Evolutionary conservation across 2,329 filamentous ascomycete species (phyloP), one percentile per base, ranked within the genome.

Genomic region (Pseudocercospora cruenta): DNA sequence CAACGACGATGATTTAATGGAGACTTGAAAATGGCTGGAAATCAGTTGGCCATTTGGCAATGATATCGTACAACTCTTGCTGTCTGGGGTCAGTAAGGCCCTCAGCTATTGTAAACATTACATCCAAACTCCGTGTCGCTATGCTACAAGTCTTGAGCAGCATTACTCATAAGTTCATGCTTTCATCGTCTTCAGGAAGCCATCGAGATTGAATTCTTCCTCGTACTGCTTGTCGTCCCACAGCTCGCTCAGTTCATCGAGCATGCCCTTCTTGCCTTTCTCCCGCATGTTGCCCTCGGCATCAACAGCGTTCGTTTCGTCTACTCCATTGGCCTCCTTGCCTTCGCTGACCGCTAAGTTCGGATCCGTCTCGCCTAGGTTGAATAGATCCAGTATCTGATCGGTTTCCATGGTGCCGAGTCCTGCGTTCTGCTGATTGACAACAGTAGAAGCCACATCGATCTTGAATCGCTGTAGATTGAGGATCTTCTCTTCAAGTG

Each of bases 151-250:
- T 28, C 51, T 55, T 26, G 51, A 55, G 51, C 22, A 55, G 51
- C 51, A 31, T 55, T 19, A 55, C 51, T 55, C 51, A 55, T 55
- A 55, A 55, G 26, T 47, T 71, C 68, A 71, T 36, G 76, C 81
- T 76, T 93, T 92, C 92, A 99, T 97, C 72, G 88, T 96, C 79
- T 93, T 94, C 82, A 99, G 85, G 82, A 98, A 99, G 3, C 92
- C 94, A 74, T 97, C 93, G 71, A 99, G 82, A 78, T 98, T 93
- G 78, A 97, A 98, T 80, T 96, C 96, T 82, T 99, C 95, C 80
- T 97, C 93, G 79, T 99, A 99, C 82, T 97, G 94, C 77, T 90
- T 90, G 78, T 97, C 94, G 78, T 99, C 95, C 94, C 95, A 99
- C 31, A 99, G 82, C 80, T 99, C 95, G 65, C 93, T 94, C 65